phyloP scores from a whole-genome alignment of 129 eudicot genomes.

The Chrysanthemum makinoi region DNA sequence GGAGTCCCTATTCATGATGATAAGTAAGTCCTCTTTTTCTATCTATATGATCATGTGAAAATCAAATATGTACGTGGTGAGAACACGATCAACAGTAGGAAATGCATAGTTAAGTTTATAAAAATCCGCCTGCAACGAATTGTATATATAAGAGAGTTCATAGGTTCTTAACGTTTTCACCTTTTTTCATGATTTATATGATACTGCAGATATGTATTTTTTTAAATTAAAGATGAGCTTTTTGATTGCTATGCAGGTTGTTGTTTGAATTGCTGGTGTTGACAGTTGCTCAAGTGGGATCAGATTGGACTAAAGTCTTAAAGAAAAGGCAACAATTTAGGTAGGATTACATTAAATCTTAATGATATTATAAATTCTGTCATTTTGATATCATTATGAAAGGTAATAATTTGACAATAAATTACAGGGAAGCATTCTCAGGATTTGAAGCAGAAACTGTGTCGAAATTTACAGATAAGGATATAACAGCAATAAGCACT shows the following conservation, averaged over 20 bases:
- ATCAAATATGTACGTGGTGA: neutral
- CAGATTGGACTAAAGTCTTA: constrained; percentile 86
- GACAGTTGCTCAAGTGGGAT: constrained; percentile 88
- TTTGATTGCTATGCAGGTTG: constrained; percentile 40
- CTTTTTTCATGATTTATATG: too few relatives aligned
- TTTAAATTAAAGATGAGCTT: neutral
- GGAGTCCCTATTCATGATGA: constrained; percentile 86
- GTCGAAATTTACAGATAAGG: constrained; percentile 52
- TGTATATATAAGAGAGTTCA: too few relatives aligned
- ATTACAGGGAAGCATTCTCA: constrained; percentile 67
- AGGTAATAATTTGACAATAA: neutral
- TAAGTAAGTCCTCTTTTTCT: constrained; percentile 41
- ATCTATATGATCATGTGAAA: neutral
- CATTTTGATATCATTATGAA: neutral
- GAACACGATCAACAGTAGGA: too few relatives aligned
- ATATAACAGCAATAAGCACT: constrained; percentile 40
- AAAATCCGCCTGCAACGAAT: too few relatives aligned
- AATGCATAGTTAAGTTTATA: too few relatives aligned
- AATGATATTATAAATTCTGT: neutral
- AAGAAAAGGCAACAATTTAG: constrained; percentile 61
- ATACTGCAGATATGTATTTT: neutral
- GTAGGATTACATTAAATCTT: constrained; percentile 19
- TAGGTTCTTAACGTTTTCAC: too few relatives aligned
- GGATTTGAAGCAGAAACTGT: constrained; percentile 68
- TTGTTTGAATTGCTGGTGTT: constrained; percentile 71